Evolutionary conservation across 1,284 basidiomycete species (phyloP), one percentile per base, ranked within the genome.

Genomic region (Ganoderma lingzhi): DNA sequence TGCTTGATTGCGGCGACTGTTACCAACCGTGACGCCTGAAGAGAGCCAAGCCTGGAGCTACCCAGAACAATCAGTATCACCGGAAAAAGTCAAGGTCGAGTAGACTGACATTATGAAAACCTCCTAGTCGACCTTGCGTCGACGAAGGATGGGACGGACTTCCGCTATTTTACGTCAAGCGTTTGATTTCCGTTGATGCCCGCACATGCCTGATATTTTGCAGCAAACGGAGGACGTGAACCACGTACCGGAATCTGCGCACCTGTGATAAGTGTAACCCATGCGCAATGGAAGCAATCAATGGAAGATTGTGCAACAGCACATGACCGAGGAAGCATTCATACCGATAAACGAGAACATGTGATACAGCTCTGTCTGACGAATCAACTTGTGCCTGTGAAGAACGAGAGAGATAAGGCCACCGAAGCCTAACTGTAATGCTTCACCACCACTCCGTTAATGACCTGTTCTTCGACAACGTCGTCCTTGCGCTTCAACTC

Each of bases 401-500:
- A 56, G 15, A 35, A 19, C 53, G 23, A 56, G 53, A 30, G 53
- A 32, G 53, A 39, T 39, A 39, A 44, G 59, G 6, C 37, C 59
- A 12, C 6, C 37, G 9, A 37, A 19, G 37, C 56, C 56, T 61
- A 82, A 66, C 78, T 80, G 67, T 81, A 82, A 71, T 82, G 80
- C 67, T 73, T 79, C 17, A 82, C 80, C 19, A 78, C 63, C 3
- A 81, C 76, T 1, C 80, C 80, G 61, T 78, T 76, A 30, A 82
- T 73, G 45, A 79, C 66, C 72, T 82, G 78, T 63, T 80, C 78
- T 65, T 81, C 80, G 30, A 77, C 67, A 5, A 75, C 76, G 17
- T 75, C 73, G 39, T 80, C 75, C 14, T 73, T 71, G 63, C 73
- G 77, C 68, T 74, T 75, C 62, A 80, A 70, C 44, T 73, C 68